Evolutionary conservation across 345 rosid species (phyloP).

Genomic region (Ricinus communis): DNA sequence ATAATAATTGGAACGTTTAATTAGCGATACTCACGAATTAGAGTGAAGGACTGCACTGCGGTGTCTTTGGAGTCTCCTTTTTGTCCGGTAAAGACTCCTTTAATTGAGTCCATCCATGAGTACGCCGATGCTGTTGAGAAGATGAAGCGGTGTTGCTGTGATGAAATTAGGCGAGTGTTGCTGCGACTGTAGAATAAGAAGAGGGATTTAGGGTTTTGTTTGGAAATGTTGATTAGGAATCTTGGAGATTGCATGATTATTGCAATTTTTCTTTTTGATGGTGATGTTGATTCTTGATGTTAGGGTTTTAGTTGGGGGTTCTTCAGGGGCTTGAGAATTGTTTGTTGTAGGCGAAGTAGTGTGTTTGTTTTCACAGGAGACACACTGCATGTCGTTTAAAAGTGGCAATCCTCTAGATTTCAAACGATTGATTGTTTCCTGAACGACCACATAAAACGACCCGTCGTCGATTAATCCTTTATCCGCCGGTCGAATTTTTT

Average conservation of each 20-base stretch:
- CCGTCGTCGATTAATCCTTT: too few relatives aligned
- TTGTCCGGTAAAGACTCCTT: conserved; percentile 78
- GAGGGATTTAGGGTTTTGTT: conserved; percentile 7
- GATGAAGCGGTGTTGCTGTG: conserved; percentile 57
- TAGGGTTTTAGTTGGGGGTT: conserved; percentile 4
- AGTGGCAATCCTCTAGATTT: too few relatives aligned
- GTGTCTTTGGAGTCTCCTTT: conserved; percentile 43
- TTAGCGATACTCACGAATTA: conserved; percentile 48
- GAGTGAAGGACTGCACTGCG: conserved; percentile 68
- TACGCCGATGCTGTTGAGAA: conserved; percentile 46
- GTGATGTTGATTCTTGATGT: neutral
- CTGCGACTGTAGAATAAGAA: conserved; percentile 7
- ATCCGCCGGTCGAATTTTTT: too few relatives aligned
- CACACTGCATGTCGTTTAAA: too few relatives aligned
- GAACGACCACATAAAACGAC: too few relatives aligned
- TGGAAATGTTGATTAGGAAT: neutral
- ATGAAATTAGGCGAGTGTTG: conserved; percentile 10
- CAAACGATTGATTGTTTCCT: too few relatives aligned
- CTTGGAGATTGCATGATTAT: conserved; percentile 14
- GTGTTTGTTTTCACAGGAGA: too few relatives aligned
- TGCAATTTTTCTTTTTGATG: neutral
- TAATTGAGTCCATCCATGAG: conserved; percentile 85
- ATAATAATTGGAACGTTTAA: neutral
- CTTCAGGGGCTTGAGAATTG: too few relatives aligned
- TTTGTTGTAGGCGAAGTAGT: too few relatives aligned